Base-by-base conservation (phyloP, 2,329 filamentous ascomycete genomes). In the Cordyceps javanica region DNA sequence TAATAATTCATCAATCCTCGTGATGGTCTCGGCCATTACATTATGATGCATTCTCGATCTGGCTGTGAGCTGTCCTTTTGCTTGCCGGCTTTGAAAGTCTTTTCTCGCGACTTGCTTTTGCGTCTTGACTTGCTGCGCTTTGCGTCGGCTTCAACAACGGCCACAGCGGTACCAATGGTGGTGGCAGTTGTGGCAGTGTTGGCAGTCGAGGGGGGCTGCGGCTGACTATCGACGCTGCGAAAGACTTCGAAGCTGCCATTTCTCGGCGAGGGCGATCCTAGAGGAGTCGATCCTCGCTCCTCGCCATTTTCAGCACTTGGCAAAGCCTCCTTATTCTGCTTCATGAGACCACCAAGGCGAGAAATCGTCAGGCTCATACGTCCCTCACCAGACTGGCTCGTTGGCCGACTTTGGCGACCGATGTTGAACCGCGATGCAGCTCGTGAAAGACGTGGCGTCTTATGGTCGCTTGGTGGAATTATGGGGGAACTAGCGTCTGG, bases 341-440 rank as follows among this genome's bases (percentile, higher is more conserved):
- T 78, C 63, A 78, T 77, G 7, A 83, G 73, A 0, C 77, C 75
- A 10, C 77, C 77, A 4, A 83, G 69, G n/a, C 80, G 77, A 16
- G 77, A 78, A 67, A 86, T 82, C 3, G 79, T 81, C 19, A 79
- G 72, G 64, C 80, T 84, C 57, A 84, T 78, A 4, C 83, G 76
- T 16, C 75, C 76, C 62, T 86, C 83, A 28, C 82, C 81, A 1
- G 75, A 78, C 62, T 85, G 82, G 63, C 83, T 86, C 19, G 71
- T 72, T 5, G 83, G 80, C 13, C 83, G 78, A 62, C 82, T 84
- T 62, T 77, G 69, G 71, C 62, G 73, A 63, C 55, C 73, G 63
- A 69, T 73, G 68, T 77, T 70, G 61, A 86, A 83, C 48, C 76
- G 77, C 5, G 80, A 79, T 14, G 83, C 82, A 1, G 82, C 82